Conservation (phyloP, 192 early-diverging fungal species). For the Oehlia diaphana region DNA sequence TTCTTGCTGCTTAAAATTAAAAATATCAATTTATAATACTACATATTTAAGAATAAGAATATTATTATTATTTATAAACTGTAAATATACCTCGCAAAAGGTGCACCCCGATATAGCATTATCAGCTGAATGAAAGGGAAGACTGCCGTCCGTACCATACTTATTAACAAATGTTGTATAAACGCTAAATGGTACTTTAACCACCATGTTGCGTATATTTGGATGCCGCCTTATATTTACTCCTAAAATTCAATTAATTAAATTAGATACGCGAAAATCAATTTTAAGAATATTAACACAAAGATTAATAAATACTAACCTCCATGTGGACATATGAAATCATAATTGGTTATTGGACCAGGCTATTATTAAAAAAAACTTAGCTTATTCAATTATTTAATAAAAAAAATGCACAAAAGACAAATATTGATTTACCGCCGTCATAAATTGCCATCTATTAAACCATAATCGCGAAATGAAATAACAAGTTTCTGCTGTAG, state of each 20-base stretch:
- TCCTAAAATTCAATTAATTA: constrained; percentile 19
- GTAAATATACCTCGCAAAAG: constrained; percentile 9
- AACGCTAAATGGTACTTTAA: constrained; percentile 39
- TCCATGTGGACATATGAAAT: constrained; percentile 44
- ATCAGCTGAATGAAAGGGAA: constrained; percentile 1
- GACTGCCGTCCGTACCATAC: constrained; percentile 43
- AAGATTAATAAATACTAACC: constrained; percentile 22
- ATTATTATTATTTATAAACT: background rate
- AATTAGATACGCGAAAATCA: background rate
- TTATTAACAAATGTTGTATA: constrained; percentile 38
- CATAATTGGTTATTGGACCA: constrained; percentile 45
- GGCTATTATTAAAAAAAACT: constrained; percentile 30
- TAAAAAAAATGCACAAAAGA: background rate
- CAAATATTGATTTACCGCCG: constrained; percentile 25
- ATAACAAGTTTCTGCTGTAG: background rate
- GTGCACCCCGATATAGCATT: background rate
- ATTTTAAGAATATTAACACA: background rate
- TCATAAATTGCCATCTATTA: constrained; percentile 38
- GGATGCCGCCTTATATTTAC: constrained; percentile 35
- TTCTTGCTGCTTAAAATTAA: constrained; percentile 29
- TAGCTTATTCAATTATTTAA: background rate
- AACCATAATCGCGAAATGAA: constrained; percentile 45
- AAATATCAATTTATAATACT: background rate
- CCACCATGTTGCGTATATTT: constrained; percentile 38
- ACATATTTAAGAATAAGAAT: background rate